These are phyloP conservation scores for Sedum album DNA, from an alignment of 164 flowering plant genomes.

Conservation along the genomic window DNA sequence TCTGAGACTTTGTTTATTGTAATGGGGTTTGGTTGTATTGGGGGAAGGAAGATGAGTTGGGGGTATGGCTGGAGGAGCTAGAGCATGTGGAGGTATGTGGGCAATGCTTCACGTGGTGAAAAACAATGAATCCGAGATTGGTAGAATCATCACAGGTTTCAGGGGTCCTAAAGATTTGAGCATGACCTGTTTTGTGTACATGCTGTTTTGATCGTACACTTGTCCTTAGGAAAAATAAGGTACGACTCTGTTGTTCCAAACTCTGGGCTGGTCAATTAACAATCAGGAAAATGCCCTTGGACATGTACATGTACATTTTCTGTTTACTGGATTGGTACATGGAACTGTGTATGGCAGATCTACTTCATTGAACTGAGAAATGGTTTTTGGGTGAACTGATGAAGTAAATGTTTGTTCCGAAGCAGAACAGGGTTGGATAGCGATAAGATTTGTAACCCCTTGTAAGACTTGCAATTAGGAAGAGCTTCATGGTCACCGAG, in stretches of 20 bases:
- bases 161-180: neutral
- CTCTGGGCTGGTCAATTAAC: neutral
- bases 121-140: neutral
- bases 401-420: no score
- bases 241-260: neutral
- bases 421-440: neutral
- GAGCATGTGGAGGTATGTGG: neutral
- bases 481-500: neutral
- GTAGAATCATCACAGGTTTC: neutral
- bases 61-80: neutral
- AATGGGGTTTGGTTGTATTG: neutral
- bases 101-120: neutral
- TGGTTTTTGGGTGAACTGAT: neutral
- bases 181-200: neutral
- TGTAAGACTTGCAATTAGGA: neutral
- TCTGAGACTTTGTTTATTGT: neutral
- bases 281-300: no score
- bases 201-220: neutral
- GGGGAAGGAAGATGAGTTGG: neutral
- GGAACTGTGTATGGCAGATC: neutral
- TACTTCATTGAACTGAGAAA: no score
- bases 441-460: neutral
- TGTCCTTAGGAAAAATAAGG: neutral
- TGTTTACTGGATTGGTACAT: neutral
- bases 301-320: no score